These are phyloP conservation scores for Austroboletus novae-zelandiae DNA, from an alignment of 1,284 basidiomycete species.

Conservation along the genomic window DNA sequence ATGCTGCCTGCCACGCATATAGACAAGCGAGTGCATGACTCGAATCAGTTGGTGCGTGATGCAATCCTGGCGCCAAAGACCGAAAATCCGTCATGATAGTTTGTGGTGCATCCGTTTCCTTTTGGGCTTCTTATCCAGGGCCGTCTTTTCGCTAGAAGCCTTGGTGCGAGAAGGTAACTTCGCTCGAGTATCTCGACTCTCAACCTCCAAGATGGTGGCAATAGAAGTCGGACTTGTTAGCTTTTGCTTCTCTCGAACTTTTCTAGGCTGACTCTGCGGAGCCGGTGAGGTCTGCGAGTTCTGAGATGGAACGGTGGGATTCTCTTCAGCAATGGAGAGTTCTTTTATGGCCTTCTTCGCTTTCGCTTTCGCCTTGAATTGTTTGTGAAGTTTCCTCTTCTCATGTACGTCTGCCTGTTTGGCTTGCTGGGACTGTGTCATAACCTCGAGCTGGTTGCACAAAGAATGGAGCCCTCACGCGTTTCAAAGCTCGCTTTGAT, in stretches of 20 bases:
- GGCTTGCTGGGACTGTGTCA: slow-evolving; percentile 38
- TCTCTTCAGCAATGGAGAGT: neutral
- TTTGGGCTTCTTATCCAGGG: slow-evolving; percentile 3
- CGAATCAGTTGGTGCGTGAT: too few relatives aligned
- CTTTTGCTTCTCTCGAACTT: slow-evolving; percentile 17
- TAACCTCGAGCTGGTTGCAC: neutral
- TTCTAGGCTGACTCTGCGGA: slow-evolving; percentile 2
- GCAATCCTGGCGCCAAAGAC: neutral
- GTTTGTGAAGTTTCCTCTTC: slow-evolving; percentile 39
- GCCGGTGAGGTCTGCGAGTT: neutral
- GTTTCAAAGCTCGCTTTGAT: slow-evolving; percentile 60
- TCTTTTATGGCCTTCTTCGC: slow-evolving; percentile 21
- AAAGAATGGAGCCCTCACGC: slow-evolving; percentile 35
- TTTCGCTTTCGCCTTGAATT: slow-evolving; percentile 30
- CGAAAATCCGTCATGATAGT: slow-evolving; percentile 6
- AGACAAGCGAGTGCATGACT: too few relatives aligned
- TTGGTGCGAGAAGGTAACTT: slow-evolving; percentile 6
- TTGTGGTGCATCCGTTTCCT: slow-evolving; percentile 1
- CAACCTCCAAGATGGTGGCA: neutral
- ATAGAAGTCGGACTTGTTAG: slow-evolving; percentile 1
- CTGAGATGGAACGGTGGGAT: neutral
- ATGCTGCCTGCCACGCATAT: too few relatives aligned
- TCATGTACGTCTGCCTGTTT: slow-evolving; percentile 38
- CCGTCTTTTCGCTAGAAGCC: neutral
- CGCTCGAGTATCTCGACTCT: neutral